Conservation (phyloP, 805 yeast genomes). For the Saccharomycopsis malanga region DNA sequence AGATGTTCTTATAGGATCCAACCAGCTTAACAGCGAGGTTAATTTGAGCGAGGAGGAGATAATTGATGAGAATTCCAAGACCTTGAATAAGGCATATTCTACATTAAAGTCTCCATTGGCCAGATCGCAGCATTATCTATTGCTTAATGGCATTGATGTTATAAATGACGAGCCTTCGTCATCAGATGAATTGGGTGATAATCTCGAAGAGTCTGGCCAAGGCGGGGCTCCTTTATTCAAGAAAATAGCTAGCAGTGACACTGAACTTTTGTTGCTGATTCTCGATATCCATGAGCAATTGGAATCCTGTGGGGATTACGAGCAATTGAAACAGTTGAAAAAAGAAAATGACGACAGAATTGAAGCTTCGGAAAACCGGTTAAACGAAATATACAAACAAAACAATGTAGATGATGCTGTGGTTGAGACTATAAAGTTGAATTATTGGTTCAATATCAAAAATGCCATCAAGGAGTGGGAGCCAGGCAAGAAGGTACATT, state of each 20-base stretch:
- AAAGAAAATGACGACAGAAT: constrained; percentile 54
- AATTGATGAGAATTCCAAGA: constrained; percentile 37
- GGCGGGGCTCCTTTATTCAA: constrained; percentile 25
- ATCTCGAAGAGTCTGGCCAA: constrained; percentile 20
- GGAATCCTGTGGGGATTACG: constrained; percentile 54
- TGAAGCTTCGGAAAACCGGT: constrained; percentile 33
- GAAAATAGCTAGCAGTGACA: constrained; percentile 40
- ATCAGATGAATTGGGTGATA: constrained; percentile 32
- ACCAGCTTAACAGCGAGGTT: constrained; percentile 1
- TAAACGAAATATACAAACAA: constrained; percentile 40
- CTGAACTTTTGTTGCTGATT: constrained; percentile 62
- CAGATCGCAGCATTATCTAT: constrained; percentile 57
- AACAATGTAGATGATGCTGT: constrained; percentile 50
- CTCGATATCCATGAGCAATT: constrained; percentile 80
- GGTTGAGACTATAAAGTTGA: constrained; percentile 59
- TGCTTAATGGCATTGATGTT: constrained; percentile 44
- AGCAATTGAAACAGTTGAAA: constrained; percentile 48
- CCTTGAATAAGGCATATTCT: constrained; percentile 71
- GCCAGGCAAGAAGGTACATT: constrained; percentile 55
- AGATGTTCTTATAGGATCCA: constrained; percentile 40
- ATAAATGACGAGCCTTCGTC: constrained; percentile 42
- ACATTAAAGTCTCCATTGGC: constrained; percentile 62
- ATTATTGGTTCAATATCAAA: constrained; percentile 78
- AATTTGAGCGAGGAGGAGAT: constrained; percentile 25
- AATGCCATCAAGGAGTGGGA: constrained; percentile 74